A percentile compares a stretch with the other conserved stretches of the same genome.
Conservation (phyloP, 192 early-diverging fungal genomes). For the Endogone sp. region DNA sequence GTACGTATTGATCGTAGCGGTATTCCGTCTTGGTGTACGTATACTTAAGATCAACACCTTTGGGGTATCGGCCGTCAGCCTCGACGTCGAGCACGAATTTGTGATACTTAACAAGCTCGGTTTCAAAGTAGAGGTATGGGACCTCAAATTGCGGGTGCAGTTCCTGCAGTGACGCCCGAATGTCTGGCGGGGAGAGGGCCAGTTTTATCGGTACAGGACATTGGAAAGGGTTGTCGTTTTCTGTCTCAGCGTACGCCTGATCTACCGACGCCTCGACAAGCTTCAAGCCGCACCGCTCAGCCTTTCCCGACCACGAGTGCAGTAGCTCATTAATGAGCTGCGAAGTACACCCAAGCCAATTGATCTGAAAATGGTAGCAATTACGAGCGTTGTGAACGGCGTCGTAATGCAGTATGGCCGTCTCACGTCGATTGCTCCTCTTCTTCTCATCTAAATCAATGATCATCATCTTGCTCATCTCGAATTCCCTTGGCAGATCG, state of each 20-base stretch:
- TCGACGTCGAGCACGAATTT: constrained; percentile 95
- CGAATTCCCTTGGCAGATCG: no score
- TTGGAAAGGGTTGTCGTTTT: constrained; percentile 90
- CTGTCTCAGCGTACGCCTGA: constrained; percentile 56
- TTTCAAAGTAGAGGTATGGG: constrained; percentile 65
- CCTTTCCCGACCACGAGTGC: constrained; percentile 70
- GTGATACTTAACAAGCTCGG: constrained; percentile 72
- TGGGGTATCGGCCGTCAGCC: constrained; percentile 52
- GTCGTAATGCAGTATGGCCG: constrained; percentile 86
- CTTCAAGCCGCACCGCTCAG: constrained; percentile 84
- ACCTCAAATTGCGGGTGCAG: constrained; percentile 35
- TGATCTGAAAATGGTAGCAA: constrained; percentile 90
- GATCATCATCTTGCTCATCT: constrained; percentile 61
- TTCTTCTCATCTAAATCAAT: constrained; percentile 86
- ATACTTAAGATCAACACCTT: constrained; percentile 45
- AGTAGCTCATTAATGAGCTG: constrained; percentile 84
- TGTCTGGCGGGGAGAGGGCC: constrained; percentile 56
- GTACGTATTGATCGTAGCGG: constrained; percentile 86
- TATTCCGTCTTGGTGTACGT: constrained; percentile 62
- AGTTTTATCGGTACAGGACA: constrained; percentile 65
- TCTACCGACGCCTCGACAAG: constrained; percentile 86
- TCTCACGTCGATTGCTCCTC: constrained; percentile 72
- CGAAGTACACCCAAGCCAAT: constrained; percentile 95
- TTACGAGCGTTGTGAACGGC: constrained; percentile 77
- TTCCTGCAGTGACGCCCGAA: constrained; percentile 31